These are phyloP conservation scores for Diplodia corticola DNA, from an alignment of 2,329 filamentous ascomycete species.

Conservation along the genomic window DNA sequence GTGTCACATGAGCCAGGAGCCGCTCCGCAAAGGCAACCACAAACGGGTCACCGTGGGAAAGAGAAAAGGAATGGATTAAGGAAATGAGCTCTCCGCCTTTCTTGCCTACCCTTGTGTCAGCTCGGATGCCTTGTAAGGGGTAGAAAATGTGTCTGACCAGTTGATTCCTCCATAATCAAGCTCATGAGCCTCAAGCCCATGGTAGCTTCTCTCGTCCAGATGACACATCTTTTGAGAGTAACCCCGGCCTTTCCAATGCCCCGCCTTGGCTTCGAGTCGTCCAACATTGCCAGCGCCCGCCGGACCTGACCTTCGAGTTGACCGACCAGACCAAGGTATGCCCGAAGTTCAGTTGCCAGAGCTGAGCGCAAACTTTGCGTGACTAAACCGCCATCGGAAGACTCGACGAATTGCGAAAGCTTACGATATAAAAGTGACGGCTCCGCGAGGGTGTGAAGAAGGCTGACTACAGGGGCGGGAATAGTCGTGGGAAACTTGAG, in stretches of 20 bases:
- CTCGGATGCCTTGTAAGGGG: too few species aligned
- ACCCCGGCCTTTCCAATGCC: conserved; percentile 84
- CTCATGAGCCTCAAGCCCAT: conserved; percentile 94
- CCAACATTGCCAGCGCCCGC: conserved; percentile 72
- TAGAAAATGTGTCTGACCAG: conserved; percentile 52
- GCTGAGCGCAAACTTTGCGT: conserved; percentile 89
- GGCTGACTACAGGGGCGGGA: conserved; percentile 79
- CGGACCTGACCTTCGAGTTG: conserved; percentile 92
- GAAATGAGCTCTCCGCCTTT: conserved; percentile 92
- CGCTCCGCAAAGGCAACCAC: conserved; percentile 92
- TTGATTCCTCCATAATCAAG: conserved; percentile 87
- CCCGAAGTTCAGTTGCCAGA: conserved; percentile 78
- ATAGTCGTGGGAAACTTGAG: conserved; percentile 77
- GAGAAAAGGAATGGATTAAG: conserved; percentile 88
- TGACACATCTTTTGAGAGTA: conserved; percentile 89
- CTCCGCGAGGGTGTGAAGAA: conserved; percentile 87
- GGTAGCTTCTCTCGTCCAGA: conserved; percentile 96
- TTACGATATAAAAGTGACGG: conserved; percentile 88
- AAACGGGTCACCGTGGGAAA: conserved; percentile 92
- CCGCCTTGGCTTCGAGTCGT: conserved; percentile 64
- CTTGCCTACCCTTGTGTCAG: conserved; percentile 47
- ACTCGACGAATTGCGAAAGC: conserved; percentile 78
- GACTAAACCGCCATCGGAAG: conserved; percentile 78
- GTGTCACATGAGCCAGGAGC: conserved; percentile 79
- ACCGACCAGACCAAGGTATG: conserved; percentile 87